A percentile compares a stretch with the other conserved stretches of the same genome.
Conservation (phyloP, 768 basidiomycete species). For the Albatrellus ellisii region DNA sequence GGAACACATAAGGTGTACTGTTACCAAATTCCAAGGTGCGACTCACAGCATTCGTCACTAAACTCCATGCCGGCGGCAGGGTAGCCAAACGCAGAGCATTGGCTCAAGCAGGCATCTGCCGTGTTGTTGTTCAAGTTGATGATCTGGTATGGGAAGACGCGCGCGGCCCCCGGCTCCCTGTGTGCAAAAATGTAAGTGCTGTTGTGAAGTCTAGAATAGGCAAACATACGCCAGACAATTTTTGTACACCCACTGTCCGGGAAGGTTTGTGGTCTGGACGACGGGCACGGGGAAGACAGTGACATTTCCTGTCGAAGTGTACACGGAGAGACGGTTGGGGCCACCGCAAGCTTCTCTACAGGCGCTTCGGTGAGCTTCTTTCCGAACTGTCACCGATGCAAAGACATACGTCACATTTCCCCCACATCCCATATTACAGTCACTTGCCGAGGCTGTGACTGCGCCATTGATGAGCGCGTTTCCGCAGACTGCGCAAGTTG, state of each 20-base stretch:
- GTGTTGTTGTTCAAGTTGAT: constrained; percentile 50
- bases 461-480: constrained; percentile 52
- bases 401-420: constrained; percentile 48
- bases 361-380: constrained; percentile 2
- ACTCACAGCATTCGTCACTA: constrained; percentile 63
- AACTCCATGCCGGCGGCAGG: constrained; percentile 60
- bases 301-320: constrained; percentile 38
- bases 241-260: constrained; percentile 49
- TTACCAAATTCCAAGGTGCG: background rate
- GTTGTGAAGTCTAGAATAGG: no score
- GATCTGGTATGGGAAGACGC: constrained; percentile 49
- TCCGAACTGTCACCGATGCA: background rate
- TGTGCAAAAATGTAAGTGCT: background rate
- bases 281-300: constrained; percentile 46
- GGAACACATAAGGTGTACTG: background rate
- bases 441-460: constrained; percentile 28
- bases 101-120: constrained; percentile 47
- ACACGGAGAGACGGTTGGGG: constrained; percentile 58
- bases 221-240: constrained; percentile 49
- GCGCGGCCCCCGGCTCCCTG: constrained; percentile 35
- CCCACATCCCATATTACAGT: constrained; percentile 64
- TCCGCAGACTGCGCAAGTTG: constrained; percentile 49
- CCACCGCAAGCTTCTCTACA: constrained; percentile 60
- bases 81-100: constrained; percentile 62
- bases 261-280: constrained; percentile 40